Conservation (phyloP, 2,329 filamentous ascomycete genomes). For the Cordyceps militaris region DNA sequence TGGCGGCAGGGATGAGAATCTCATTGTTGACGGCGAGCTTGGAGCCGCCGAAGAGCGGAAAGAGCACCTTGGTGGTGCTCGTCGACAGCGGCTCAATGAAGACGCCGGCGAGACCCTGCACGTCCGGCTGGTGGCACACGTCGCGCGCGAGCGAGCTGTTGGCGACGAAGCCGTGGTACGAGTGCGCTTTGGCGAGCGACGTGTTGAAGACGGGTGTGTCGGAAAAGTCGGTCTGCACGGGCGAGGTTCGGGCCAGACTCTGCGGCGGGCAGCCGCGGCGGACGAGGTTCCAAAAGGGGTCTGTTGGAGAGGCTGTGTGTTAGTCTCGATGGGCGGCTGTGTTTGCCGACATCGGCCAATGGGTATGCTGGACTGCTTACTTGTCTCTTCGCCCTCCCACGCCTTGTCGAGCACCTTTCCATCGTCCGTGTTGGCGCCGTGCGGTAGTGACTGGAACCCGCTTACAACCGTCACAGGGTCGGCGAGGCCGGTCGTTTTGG, state of each 20-base stretch:
- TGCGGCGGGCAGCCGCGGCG: slow-evolving; percentile 55
- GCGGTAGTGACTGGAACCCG: slow-evolving; percentile 37
- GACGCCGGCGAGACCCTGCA: slow-evolving; percentile 57
- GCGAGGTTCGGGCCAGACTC: slow-evolving; percentile 49
- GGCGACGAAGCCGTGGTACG: slow-evolving; percentile 49
- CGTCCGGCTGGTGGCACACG: slow-evolving; percentile 58
- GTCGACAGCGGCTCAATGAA: slow-evolving; percentile 54
- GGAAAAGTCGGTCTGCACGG: slow-evolving; percentile 37
- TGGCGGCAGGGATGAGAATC: slow-evolving; percentile 60
- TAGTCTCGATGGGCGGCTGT: not conserved
- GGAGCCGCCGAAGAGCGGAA: slow-evolving; percentile 62
- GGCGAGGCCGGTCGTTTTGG: slow-evolving; percentile 37
- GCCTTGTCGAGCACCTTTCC: slow-evolving; percentile 32
- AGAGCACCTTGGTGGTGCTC: slow-evolving; percentile 48
- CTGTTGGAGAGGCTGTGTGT: slow-evolving; percentile 24
- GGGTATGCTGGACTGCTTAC: slow-evolving; percentile 28
- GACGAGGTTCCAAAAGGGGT: slow-evolving; percentile 50
- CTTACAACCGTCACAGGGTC: slow-evolving; percentile 37
- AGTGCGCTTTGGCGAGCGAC: slow-evolving; percentile 40
- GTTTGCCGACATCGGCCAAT: not conserved
- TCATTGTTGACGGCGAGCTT: slow-evolving; percentile 64
- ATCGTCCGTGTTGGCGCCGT: slow-evolving; percentile 28
- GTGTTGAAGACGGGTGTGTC: slow-evolving; percentile 38
- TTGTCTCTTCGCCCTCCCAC: slow-evolving; percentile 48
- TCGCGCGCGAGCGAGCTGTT: slow-evolving; percentile 56